phyloP scores from a whole-genome alignment of 2,329 filamentous ascomycete species.

The Phoma herbarum region DNA sequence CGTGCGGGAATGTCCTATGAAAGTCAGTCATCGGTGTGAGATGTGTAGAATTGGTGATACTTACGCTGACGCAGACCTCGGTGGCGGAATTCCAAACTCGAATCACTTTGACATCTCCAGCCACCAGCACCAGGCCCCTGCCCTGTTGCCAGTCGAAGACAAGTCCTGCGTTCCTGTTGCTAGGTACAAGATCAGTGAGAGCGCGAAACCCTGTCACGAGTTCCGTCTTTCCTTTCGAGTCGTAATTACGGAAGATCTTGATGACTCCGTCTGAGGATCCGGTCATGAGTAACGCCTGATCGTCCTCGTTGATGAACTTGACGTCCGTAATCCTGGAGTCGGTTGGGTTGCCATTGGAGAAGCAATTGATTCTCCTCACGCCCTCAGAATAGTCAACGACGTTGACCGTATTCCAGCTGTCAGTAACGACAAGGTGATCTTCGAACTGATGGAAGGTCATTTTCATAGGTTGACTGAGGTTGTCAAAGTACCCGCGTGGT shows the following conservation, averaged over 20 bases:
- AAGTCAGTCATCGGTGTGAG: conserved; percentile 17
- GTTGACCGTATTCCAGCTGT: conserved; percentile 87
- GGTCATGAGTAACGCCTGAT: conserved; percentile 92
- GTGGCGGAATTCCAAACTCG: conserved; percentile 95
- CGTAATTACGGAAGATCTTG: conserved; percentile 92
- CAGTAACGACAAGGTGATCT: conserved; percentile 90
- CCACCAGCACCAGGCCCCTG: conserved; percentile 92
- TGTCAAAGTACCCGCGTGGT: conserved; percentile 83
- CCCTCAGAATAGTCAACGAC: conserved; percentile 77
- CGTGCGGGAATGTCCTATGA: conserved; percentile 85
- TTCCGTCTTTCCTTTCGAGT: conserved; percentile 77
- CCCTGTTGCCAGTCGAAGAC: conserved; percentile 99
- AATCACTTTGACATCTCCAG: conserved; percentile 94
- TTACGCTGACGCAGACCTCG: conserved; percentile 82
- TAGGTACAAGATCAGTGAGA: conserved; percentile 90
- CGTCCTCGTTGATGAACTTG: conserved; percentile 98
- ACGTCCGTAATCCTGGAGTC: conserved; percentile 94
- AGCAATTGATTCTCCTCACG: conserved; percentile 79
- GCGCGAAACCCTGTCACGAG: conserved; percentile 92
- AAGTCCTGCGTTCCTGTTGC: conserved; percentile 92
- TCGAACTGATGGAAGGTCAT: conserved; percentile 99
- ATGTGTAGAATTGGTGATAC: conserved; percentile 31
- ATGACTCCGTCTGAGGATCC: conserved; percentile 95
- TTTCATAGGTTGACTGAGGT: conserved; percentile 86
- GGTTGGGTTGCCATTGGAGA: conserved; percentile 92